phyloP scores from a whole-genome alignment of 306 rosid genomes.

The Lathyrus oleraceus region DNA sequence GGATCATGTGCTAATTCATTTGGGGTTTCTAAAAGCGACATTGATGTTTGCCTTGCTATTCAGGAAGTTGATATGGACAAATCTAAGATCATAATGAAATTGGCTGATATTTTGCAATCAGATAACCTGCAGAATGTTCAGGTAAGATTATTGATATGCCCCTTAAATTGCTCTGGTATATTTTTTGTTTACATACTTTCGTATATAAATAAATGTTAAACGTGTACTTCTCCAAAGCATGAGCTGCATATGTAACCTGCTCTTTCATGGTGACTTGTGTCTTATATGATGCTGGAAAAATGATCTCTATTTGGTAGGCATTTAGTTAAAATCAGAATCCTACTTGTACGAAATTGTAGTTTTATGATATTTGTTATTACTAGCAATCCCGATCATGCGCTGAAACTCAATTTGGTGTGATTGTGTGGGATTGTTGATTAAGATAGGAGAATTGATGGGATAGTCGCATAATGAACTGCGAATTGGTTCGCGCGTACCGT shows the following conservation, averaged over 20 bases:
- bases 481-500: no score
- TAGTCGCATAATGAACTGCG: no score
- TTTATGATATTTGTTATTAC: neutral
- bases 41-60: slow-evolving; percentile 92
- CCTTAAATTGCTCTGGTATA: slow-evolving; percentile 19
- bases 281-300: neutral
- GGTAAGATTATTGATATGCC: slow-evolving; percentile 51
- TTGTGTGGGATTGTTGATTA: neutral
- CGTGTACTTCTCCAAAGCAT: neutral
- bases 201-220: slow-evolving; percentile 1
- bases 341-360: neutral
- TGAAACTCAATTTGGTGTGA: neutral
- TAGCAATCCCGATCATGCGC: neutral
- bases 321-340: neutral
- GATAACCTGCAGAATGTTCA: slow-evolving; percentile 91
- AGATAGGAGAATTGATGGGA: neutral
- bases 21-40: slow-evolving; percentile 88
- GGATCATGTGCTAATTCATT: slow-evolving; percentile 98
- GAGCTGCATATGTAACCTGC: slow-evolving; percentile 7
- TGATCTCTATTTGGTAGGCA: neutral
- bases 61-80: slow-evolving; percentile 67
- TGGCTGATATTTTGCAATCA: slow-evolving; percentile 82
- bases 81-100: slow-evolving; percentile 66
- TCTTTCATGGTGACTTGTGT: slow-evolving; percentile 4
- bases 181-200: neutral